Percentiles rank a stretch among this genome's conserved stretches.
phyloP scores from a whole-genome alignment of 2,329 filamentous ascomycete genomes.

The Stagonosporopsis vannaccii region DNA sequence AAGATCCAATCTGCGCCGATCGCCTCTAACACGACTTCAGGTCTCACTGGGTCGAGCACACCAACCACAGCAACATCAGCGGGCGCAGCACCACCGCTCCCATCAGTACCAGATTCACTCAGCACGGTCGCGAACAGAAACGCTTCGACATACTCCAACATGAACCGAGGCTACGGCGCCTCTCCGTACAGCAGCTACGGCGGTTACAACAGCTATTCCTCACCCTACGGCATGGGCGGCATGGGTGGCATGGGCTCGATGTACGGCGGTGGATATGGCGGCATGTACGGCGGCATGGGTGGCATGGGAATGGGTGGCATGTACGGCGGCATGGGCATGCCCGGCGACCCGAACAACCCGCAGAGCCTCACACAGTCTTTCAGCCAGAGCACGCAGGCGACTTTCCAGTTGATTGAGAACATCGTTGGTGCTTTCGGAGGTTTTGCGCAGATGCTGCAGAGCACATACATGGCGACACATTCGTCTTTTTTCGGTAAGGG shows the following conservation, averaged over 20 bases:
- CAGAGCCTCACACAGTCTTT: constrained; percentile 96
- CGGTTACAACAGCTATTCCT: constrained; percentile 60
- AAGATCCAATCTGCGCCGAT: constrained; percentile 19
- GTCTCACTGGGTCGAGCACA: constrained; percentile 47
- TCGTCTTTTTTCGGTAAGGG: constrained; percentile 94
- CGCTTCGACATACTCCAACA: constrained; percentile 79
- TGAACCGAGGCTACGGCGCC: constrained; percentile 59
- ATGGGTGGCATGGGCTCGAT: constrained; percentile 25
- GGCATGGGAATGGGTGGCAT: constrained; percentile 47
- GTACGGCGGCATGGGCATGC: constrained; percentile 46
- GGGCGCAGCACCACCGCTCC: constrained; percentile 70
- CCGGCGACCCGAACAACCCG: constrained; percentile 78
- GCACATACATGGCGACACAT: constrained; percentile 99
- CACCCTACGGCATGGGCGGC: constrained; percentile 38
- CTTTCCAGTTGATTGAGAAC: constrained; percentile 97
- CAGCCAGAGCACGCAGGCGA: constrained; percentile 92
- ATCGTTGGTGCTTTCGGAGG: constrained; percentile 96
- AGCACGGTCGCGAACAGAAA: constrained; percentile 85
- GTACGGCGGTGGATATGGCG: constrained; percentile 48
- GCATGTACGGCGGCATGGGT: constrained; percentile 47
- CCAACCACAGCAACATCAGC: constrained; percentile 52
- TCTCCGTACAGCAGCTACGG: constrained; percentile 56
- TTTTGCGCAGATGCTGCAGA: constrained; percentile 98
- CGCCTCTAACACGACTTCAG: constrained; percentile 39
- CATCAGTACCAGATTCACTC: constrained; percentile 80